Evolutionary conservation across 305 asterid genomes (phyloP).

Genomic region (Fraxinus dipetala): DNA sequence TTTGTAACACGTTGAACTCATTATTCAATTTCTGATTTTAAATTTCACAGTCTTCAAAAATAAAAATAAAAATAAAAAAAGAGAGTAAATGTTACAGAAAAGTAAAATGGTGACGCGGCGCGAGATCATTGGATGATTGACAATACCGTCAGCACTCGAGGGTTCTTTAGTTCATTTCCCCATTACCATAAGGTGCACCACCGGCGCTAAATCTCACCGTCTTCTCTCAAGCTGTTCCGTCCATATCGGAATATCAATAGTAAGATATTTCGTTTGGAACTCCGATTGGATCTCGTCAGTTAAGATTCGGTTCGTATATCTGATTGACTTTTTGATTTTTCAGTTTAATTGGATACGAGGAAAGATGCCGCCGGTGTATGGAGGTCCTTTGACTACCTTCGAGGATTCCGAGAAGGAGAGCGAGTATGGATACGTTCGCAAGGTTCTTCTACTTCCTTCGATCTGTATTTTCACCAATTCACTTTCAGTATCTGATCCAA

Average conservation of each 20-base stretch:
- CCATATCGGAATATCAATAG: slow-evolving; percentile 18
- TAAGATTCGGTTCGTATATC: slow-evolving; percentile 2
- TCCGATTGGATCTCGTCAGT: slow-evolving; percentile 32
- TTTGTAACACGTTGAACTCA: neutral
- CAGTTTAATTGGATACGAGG: neutral
- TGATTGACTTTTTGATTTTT: slow-evolving; percentile 1
- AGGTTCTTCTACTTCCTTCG: slow-evolving; percentile 32
- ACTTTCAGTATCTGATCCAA: neutral
- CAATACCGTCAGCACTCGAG: neutral
- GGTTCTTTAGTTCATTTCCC: neutral
- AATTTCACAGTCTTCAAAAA: too few species aligned
- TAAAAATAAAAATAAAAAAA: too few species aligned
- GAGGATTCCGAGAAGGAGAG: slow-evolving; percentile 75
- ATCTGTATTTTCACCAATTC: slow-evolving; percentile 3
- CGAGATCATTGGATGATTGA: neutral
- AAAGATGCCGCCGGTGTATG: slow-evolving; percentile 51
- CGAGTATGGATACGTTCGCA: slow-evolving; percentile 70
- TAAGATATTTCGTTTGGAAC: slow-evolving; percentile 21
- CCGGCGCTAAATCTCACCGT: slow-evolving; percentile 27
- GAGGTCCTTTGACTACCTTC: slow-evolving; percentile 61
- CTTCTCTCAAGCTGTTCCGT: slow-evolving; percentile 2
- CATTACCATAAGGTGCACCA: neutral
- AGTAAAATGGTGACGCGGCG: neutral
- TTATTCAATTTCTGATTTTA: neutral
- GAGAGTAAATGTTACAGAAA: neutral